Evolutionary conservation across 106 monocot species (phyloP).

Genomic region (Dendrobium catenatum): DNA sequence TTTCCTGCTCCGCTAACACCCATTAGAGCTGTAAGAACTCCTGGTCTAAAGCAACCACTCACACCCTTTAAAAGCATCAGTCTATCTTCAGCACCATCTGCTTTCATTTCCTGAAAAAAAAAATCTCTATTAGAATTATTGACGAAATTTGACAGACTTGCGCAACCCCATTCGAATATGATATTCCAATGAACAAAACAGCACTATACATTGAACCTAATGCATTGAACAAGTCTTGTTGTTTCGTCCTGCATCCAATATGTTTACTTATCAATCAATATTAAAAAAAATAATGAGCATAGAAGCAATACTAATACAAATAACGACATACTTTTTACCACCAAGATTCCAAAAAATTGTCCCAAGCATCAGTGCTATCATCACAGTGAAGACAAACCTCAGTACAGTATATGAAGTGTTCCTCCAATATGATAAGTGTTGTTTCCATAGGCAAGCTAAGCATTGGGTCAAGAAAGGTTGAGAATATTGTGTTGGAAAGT

Average conservation of each 20-base stretch:
- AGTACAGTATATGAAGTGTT: conserved; percentile 22
- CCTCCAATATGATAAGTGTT: conserved; percentile 25
- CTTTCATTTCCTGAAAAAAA: conserved; percentile 37
- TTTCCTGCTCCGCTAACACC: conserved; percentile 58
- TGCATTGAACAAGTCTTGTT: conserved; percentile 36
- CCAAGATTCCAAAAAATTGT: conserved; percentile 22
- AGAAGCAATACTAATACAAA: neutral
- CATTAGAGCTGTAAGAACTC: conserved; percentile 49
- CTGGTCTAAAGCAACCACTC: conserved; percentile 41
- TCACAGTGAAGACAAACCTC: conserved; percentile 19
- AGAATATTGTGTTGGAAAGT: conserved; percentile 19
- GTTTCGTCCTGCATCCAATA: neutral
- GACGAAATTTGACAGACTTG: neutral
- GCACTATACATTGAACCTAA: conserved; percentile 37
- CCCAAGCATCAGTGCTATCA: conserved; percentile 21
- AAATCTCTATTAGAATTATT: neutral
- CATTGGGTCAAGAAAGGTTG: conserved; percentile 19
- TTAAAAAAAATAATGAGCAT: neutral
- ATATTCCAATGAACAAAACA: conserved; percentile 29
- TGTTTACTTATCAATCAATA: neutral
- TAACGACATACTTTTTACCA: conserved; percentile 16
- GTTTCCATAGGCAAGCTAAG: conserved; percentile 23
- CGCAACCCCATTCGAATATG: conserved; percentile 6
- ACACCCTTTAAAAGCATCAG: conserved; percentile 41
- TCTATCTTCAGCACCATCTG: conserved; percentile 26